Base-by-base conservation (phyloP, 805 yeast genomes). In the Wickerhamomyces bovis region DNA sequence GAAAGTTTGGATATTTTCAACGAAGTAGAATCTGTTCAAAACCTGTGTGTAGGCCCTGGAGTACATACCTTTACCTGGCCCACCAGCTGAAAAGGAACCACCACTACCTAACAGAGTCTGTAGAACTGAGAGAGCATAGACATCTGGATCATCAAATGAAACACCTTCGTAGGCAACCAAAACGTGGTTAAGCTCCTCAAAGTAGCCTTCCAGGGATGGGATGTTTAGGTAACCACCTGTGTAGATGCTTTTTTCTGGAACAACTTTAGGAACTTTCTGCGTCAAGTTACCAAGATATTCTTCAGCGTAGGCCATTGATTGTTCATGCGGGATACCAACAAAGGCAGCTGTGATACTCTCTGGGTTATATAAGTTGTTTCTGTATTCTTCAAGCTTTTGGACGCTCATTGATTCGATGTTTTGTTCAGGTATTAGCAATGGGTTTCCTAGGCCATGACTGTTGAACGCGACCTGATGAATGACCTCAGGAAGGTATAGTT, bases 11-110 rank as follows among this genome's bases (percentile, higher is more conserved):
- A 96, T 89, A 58, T 85, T 83, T 61, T 94, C 99, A 44, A 94
- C 81, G 63, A 85, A 90, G 36, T 95, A 95, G 62, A 85, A 87
- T 63, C 85, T 94, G 67, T 92, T 92, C 62, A 94, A 73, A 3
- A 94, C 96, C 56, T 89, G 80, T 0, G 96, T 88, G 70, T 89
- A 94, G 21, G 95, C 77, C 49, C 98, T 76, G 4, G 97, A 88
- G 64, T 89, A 94, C 98, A 94, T 90, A 4, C 99, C 99, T 66
- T 94, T 94, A 45, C 99, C 99, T 16, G 99, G 99, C 0, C 99
- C 99, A 54, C 99, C 99, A 10, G 99, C 98, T 18, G 95, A 83
- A 62, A 94, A 94, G 1, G 98, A 89, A 6, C 97, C 95, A 47
- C 98, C 99, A 33, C 98, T 97, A 39, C 99, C 99, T 13, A 94